These are phyloP conservation scores for Trichomonas gallinae DNA, from an alignment of 208 protist genomes.

Conservation along the genomic window DNA sequence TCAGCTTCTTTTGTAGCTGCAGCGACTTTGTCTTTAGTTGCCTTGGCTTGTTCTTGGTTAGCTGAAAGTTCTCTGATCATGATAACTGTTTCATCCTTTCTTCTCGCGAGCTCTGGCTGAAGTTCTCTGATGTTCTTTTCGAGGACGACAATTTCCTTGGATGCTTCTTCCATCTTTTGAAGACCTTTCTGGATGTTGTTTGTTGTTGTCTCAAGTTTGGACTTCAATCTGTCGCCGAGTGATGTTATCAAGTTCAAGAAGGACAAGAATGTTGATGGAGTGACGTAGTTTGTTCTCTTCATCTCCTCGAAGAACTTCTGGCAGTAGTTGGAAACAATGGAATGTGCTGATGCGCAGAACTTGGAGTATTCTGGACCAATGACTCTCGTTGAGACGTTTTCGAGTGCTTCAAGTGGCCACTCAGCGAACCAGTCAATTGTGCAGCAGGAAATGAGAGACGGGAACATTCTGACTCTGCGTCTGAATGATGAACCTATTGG, in stretches of 20 bases:
- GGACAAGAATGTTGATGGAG: conserved; percentile 79
- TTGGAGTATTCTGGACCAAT: conserved; percentile 47
- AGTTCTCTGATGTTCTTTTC: conserved; percentile 74
- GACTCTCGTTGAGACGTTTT: conserved; percentile 55
- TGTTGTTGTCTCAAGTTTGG: neutral
- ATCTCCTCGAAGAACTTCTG: conserved; percentile 73
- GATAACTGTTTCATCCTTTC: conserved; percentile 69
- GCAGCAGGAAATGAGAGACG: conserved; percentile 87
- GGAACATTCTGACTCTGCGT: conserved; percentile 77
- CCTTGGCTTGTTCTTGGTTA: conserved; percentile 64
- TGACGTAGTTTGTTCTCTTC: conserved; percentile 76
- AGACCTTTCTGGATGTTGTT: conserved; percentile 59
- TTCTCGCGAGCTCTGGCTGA: conserved; percentile 74
- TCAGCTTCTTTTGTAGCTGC: conserved; percentile 55
- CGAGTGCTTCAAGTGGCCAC: conserved; percentile 77
- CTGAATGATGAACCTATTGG: conserved; percentile 79
- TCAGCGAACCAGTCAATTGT: conserved; percentile 89
- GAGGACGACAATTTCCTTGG: conserved; percentile 70
- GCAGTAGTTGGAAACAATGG: conserved; percentile 17
- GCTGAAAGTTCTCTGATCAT: conserved; percentile 67
- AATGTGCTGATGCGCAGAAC: conserved; percentile 71
- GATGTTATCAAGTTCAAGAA: conserved; percentile 60
- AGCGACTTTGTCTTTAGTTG: conserved; percentile 52
- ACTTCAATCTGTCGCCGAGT: neutral
- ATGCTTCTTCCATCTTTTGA: conserved; percentile 72